phyloP scores from a whole-genome alignment of 2,329 filamentous ascomycete genomes.

The Delphinella strobiligena region DNA sequence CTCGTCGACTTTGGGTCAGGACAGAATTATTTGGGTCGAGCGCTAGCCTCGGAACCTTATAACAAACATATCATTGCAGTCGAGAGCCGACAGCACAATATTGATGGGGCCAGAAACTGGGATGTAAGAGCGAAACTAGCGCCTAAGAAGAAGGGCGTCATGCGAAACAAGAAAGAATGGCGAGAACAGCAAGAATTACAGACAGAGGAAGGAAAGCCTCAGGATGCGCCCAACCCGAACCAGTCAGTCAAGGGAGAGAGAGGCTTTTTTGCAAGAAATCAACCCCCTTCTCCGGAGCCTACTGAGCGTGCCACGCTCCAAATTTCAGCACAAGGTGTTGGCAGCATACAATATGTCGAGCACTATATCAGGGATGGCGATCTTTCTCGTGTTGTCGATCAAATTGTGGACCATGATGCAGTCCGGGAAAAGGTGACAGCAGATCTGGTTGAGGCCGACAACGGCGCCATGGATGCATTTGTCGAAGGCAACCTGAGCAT shows the following conservation, averaged over 20 bases:
- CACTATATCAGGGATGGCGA: conserved; percentile 64
- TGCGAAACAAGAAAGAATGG: conserved; percentile 75
- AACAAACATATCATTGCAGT: conserved; percentile 81
- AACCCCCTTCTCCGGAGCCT: conserved; percentile 7
- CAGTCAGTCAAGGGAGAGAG: conserved; percentile 7
- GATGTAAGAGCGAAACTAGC: conserved; percentile 73
- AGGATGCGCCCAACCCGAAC: neutral
- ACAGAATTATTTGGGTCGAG: conserved; percentile 88
- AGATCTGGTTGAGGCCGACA: conserved; percentile 14
- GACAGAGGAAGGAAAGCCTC: neutral
- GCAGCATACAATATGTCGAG: conserved; percentile 65
- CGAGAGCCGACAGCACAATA: conserved; percentile 77
- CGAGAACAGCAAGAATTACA: conserved; percentile 31
- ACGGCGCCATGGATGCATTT: neutral
- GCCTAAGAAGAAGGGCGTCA: conserved; percentile 53
- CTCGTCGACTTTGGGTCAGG: conserved; percentile 93
- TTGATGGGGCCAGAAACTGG: conserved; percentile 69
- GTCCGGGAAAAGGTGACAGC: conserved; percentile 5
- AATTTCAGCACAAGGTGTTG: conserved; percentile 48
- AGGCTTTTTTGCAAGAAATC: conserved; percentile 5
- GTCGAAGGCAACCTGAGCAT: conserved; percentile 4
- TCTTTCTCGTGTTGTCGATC: conserved; percentile 52
- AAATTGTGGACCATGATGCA: conserved; percentile 34
- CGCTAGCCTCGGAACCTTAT: conserved; percentile 74
- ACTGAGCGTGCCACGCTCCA: conserved; percentile 38